Conservation (phyloP, 169 alveolate species). For the Cryptosporidium sp. region DNA sequence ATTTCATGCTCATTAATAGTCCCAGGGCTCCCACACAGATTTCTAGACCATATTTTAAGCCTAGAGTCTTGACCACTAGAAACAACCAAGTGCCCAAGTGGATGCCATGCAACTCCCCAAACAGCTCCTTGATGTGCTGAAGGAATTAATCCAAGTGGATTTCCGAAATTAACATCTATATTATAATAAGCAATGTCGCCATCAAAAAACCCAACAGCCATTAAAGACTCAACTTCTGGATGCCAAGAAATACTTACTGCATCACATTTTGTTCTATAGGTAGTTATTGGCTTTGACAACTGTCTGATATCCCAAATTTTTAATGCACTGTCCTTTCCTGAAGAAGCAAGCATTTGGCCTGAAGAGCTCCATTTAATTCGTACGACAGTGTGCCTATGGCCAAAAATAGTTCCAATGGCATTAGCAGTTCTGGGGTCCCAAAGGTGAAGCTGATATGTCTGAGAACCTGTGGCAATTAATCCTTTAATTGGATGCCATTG, state of each 20-base stretch:
- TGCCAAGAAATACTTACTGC: conserved; percentile 76
- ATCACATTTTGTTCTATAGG: conserved; percentile 67
- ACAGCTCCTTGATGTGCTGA: conserved; percentile 75
- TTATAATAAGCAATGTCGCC: conserved; percentile 62
- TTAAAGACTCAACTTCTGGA: conserved; percentile 71
- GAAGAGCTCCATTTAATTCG: conserved; percentile 76
- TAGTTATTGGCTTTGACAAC: conserved; percentile 61
- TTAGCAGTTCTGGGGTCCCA: conserved; percentile 87
- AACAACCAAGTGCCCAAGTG: conserved; percentile 89
- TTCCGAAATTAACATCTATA: conserved; percentile 37
- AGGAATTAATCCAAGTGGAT: conserved; percentile 63
- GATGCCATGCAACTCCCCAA: conserved; percentile 85
- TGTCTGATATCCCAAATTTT: conserved; percentile 85
- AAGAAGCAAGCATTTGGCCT: conserved; percentile 66
- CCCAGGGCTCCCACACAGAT: conserved; percentile 59
- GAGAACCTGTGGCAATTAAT: conserved; percentile 87
- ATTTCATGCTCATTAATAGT: conserved; percentile 70
- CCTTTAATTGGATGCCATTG: conserved; percentile 88
- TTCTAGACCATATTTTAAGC: conserved; percentile 73
- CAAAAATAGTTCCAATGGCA: conserved; percentile 86
- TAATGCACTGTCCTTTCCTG: conserved; percentile 86
- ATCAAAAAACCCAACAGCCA: conserved; percentile 72
- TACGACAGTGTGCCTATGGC: conserved; percentile 86
- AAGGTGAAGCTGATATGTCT: conserved; percentile 84
- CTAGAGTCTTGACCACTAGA: conserved; percentile 86